phyloP scores from a whole-genome alignment of 257 asterid species.

The Verbena officinalis region DNA sequence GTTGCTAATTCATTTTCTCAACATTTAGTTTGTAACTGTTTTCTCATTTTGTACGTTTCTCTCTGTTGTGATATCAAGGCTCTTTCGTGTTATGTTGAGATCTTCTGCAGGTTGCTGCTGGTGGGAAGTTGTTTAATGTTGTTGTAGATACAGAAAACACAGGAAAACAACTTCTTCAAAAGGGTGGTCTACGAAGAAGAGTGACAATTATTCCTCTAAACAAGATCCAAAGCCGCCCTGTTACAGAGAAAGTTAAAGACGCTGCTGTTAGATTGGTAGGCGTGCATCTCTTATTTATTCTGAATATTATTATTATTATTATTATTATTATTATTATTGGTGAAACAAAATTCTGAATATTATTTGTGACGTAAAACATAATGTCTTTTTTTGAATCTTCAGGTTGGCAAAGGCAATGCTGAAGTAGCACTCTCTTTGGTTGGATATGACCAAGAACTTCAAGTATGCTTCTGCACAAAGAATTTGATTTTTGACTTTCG shows the following conservation, averaged over 20 bases:
- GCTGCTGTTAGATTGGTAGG: conserved; percentile 83
- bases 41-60: conserved; percentile 18
- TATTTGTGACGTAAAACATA: conserved; percentile 13
- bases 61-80: conserved; percentile 26
- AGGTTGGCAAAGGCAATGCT: conserved; percentile 98
- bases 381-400: conserved; percentile 25
- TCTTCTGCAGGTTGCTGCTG: conserved; percentile 87
- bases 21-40: conserved; percentile 8
- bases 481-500: conserved; percentile 5
- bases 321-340: too few relatives aligned
- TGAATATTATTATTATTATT: conserved; percentile 1
- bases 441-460: conserved; percentile 85
- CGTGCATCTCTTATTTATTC: conserved; percentile 22
- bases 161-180: conserved; percentile 84
- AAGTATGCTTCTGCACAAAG: conserved; percentile 45
- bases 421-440: conserved; percentile 93
- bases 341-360: conserved; percentile 2
- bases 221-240: conserved; percentile 78
- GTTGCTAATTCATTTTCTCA: conserved; percentile 41
- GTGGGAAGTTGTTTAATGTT: conserved; percentile 88
- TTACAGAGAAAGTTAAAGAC: conserved; percentile 59
- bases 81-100: conserved; percentile 28
- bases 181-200: conserved; percentile 84
- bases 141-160: conserved; percentile 93
- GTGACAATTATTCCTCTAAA: conserved; percentile 93